These are phyloP conservation scores for Backusella australiensis DNA, from an alignment of 192 early-diverging fungal species.

Conservation along the genomic window DNA sequence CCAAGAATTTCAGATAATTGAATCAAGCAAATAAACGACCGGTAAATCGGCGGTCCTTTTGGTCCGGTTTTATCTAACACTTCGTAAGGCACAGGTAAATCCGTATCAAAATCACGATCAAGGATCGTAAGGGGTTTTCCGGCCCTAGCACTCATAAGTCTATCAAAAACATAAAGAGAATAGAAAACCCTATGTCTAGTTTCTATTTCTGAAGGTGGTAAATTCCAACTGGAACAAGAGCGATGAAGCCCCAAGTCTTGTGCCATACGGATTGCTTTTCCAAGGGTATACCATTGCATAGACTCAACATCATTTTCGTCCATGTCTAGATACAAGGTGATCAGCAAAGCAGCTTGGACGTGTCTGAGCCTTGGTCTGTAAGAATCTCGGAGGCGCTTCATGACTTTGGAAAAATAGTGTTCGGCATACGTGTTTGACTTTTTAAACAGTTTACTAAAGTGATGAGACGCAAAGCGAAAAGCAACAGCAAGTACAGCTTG, in stretches of 20 bases:
- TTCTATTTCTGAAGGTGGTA: conserved; percentile 50
- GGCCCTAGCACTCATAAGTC: conserved; percentile 41
- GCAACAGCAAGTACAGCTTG: conserved; percentile 22
- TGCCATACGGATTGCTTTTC: conserved; percentile 55
- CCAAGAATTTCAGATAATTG: conserved; percentile 52
- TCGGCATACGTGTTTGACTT: neutral
- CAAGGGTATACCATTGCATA: conserved; percentile 34
- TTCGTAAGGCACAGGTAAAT: conserved; percentile 30
- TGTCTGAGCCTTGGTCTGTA: conserved; percentile 3
- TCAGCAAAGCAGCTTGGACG: conserved; percentile 30
- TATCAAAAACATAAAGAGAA: conserved; percentile 34
- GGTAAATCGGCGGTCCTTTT: conserved; percentile 18
- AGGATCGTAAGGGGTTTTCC: conserved; percentile 54
- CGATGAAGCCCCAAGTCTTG: conserved; percentile 60
- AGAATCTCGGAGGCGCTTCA: conserved; percentile 13
- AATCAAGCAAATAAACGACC: conserved; percentile 45
- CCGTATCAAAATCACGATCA: conserved; percentile 37
- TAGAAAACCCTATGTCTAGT: conserved; percentile 35
- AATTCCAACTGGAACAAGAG: conserved; percentile 48
- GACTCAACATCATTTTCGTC: conserved; percentile 28
- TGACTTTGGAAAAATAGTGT: conserved; percentile 20
- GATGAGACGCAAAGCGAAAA: conserved; percentile 18
- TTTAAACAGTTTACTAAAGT: conserved; percentile 9
- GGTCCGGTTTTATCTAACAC: conserved; percentile 22
- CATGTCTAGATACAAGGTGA: conserved; percentile 33